phyloP scores from a whole-genome alignment of 2,329 filamentous ascomycete genomes.

The Alternaria alternata region DNA sequence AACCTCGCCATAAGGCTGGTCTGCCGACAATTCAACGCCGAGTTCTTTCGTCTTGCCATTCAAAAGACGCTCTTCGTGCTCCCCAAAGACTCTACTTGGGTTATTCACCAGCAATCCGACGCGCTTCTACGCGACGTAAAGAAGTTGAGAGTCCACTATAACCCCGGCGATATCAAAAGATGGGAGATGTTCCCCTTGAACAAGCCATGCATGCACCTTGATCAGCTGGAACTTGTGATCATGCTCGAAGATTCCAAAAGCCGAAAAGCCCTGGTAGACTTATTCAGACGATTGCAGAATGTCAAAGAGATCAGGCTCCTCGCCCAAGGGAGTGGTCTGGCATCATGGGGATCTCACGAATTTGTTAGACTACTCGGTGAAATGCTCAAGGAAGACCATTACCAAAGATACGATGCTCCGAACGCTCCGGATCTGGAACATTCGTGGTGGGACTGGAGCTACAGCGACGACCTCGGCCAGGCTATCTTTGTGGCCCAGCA shows the following conservation, averaged over 20 bases:
- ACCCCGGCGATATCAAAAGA: constrained; percentile 33
- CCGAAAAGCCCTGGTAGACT: constrained; percentile 44
- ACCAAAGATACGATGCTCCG: constrained; percentile 48
- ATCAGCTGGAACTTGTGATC: constrained; percentile 34
- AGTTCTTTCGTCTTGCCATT: constrained; percentile 48
- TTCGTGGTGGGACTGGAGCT: constrained; percentile 54
- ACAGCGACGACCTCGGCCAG: constrained; percentile 35
- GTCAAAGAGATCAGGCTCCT: constrained; percentile 49
- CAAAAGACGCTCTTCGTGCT: constrained; percentile 48
- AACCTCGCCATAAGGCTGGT: constrained; percentile 47
- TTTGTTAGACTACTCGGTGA: constrained; percentile 50
- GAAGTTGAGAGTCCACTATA: constrained; percentile 40
- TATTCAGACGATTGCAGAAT: constrained; percentile 46
- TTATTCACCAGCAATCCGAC: constrained; percentile 33
- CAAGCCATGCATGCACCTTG: constrained; percentile 37
- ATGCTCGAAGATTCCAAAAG: constrained; percentile 9
- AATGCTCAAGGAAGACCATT: constrained; percentile 53
- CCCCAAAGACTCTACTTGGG: constrained; percentile 2
- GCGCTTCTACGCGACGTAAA: constrained; percentile 37
- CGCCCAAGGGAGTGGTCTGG: constrained; percentile 22
- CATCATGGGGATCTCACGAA: neutral
- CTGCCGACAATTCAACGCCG: constrained; percentile 50
- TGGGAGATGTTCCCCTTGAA: constrained; percentile 49
- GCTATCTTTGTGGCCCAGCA: constrained; percentile 39
- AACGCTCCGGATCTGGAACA: constrained; percentile 38